Percentiles rank a stretch among this genome's conserved stretches.
These are phyloP conservation scores for Phytopythium litorale DNA, from an alignment of 352 stramenopile species.

Conservation along the genomic window DNA sequence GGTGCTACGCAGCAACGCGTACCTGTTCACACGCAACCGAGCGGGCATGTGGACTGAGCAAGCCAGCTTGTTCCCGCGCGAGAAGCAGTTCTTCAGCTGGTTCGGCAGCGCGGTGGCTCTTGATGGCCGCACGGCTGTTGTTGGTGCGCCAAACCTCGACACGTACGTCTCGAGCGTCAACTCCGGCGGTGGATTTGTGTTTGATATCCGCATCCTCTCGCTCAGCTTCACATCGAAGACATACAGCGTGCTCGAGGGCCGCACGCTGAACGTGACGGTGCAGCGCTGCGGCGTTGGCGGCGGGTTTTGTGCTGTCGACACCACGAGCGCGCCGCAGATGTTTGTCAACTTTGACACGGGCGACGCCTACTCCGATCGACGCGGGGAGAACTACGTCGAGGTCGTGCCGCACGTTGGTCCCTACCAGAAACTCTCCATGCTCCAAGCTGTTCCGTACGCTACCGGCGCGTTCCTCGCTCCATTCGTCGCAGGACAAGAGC, in stretches of 20 bases:
- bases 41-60: conserved; percentile 86
- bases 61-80: conserved; percentile 86
- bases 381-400: conserved; percentile 43
- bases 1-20: conserved; percentile 58
- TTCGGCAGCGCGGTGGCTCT: conserved; percentile 87
- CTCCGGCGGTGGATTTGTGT: conserved; percentile 90
- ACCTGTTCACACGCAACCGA: conserved; percentile 56
- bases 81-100: conserved; percentile 89
- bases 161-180: conserved; percentile 88
- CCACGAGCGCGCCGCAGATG: conserved; percentile 32
- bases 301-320: conserved; percentile 63
- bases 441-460: conserved; percentile 46
- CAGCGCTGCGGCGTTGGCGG: conserved; percentile 48
- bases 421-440: conserved; percentile 56
- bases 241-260: conserved; percentile 88
- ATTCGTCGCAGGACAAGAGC: conserved; percentile 60
- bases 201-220: conserved; percentile 89
- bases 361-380: conserved; percentile 60
- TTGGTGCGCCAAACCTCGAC: conserved; percentile 92
- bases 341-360: conserved; percentile 77
- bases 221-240: conserved; percentile 63
- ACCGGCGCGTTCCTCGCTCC: conserved; percentile 47
- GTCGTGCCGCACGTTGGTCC: conserved; percentile 43
- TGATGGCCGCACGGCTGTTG: conserved; percentile 75
- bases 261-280: conserved; percentile 69